These are phyloP conservation scores for Paradendryphiella salina DNA, from an alignment of 2,329 filamentous ascomycete genomes.

Conservation along the genomic window DNA sequence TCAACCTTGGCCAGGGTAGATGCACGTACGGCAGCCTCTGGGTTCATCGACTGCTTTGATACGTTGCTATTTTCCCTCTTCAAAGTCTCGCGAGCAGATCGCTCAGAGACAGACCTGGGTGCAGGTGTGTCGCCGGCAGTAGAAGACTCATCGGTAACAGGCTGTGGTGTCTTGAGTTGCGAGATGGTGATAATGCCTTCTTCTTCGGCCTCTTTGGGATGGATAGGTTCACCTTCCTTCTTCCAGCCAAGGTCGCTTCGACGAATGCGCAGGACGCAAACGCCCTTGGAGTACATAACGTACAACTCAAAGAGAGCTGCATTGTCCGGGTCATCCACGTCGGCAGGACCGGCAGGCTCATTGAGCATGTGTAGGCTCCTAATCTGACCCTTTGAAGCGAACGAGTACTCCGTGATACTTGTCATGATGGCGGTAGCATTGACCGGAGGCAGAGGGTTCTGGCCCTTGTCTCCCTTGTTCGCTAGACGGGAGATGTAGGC, in stretches of 20 bases:
- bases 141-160: slow-evolving; percentile 42
- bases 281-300: slow-evolving; percentile 94
- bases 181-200: slow-evolving; percentile 74
- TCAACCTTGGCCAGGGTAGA: slow-evolving; percentile 49
- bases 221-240: slow-evolving; percentile 82
- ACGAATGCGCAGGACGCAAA: slow-evolving; percentile 85
- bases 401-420: slow-evolving; percentile 92
- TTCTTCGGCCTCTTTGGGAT: slow-evolving; percentile 74
- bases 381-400: slow-evolving; percentile 80
- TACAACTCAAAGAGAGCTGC: slow-evolving; percentile 89
- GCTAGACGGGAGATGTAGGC: slow-evolving; percentile 81
- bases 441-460: slow-evolving; percentile 72
- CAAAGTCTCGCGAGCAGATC: slow-evolving; percentile 43
- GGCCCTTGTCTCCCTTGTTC: slow-evolving; percentile 50
- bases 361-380: slow-evolving; percentile 88
- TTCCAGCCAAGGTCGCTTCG: slow-evolving; percentile 91
- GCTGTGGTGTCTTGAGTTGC: slow-evolving; percentile 58
- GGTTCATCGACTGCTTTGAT: slow-evolving; percentile 42
- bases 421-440: slow-evolving; percentile 97
- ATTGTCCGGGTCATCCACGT: slow-evolving; percentile 64
- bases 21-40: slow-evolving; percentile 47
- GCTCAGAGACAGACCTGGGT: slow-evolving; percentile 43
- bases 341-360: slow-evolving; percentile 63
- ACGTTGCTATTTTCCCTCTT: slow-evolving; percentile 43
- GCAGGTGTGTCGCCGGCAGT: slow-evolving; percentile 45